Percentiles rank a stretch among this genome's conserved stretches.
phyloP scores from a whole-genome alignment of 1,139 yeast genomes.

The Pichia sp. region DNA sequence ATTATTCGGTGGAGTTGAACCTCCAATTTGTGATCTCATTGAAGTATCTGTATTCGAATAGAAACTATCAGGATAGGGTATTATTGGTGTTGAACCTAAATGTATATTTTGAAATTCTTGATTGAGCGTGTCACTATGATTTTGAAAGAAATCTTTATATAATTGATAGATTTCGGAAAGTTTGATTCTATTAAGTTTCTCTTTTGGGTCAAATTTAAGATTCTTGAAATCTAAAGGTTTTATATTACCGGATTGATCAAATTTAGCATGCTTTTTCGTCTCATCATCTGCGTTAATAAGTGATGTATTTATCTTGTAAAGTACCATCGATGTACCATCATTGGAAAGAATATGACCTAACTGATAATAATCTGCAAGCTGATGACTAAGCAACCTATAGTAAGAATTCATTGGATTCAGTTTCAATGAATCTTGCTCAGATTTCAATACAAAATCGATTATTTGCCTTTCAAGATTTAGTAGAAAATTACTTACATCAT shows the following conservation, averaged over 20 bases:
- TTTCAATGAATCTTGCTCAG: constrained; percentile 36
- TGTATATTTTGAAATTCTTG: neutral
- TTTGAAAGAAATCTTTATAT: constrained; percentile 17
- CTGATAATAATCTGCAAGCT: constrained; percentile 59
- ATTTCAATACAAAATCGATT: constrained; percentile 33
- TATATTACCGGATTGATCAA: constrained; percentile 28
- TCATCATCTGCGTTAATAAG: constrained; percentile 29
- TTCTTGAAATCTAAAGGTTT: constrained; percentile 25
- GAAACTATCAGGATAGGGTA: constrained; percentile 1
- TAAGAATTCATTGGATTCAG: constrained; percentile 56
- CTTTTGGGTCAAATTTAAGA: constrained; percentile 25
- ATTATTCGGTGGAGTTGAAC: too few species aligned
- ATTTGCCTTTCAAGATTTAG: constrained; percentile 45
- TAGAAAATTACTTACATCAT: constrained; percentile 33
- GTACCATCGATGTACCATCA: constrained; percentile 41
- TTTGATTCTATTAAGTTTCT: constrained; percentile 26
- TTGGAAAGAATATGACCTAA: constrained; percentile 45
- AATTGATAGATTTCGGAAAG: constrained; percentile 21
- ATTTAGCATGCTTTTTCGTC: constrained; percentile 23
- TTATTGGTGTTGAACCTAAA: neutral
- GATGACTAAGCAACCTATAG: constrained; percentile 58
- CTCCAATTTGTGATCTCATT: neutral
- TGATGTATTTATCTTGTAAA: constrained; percentile 31
- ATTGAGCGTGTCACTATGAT: constrained; percentile 1
- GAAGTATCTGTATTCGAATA: neutral